Conservation (phyloP, 208 protist species). For the Trypanosoma avium region DNA sequence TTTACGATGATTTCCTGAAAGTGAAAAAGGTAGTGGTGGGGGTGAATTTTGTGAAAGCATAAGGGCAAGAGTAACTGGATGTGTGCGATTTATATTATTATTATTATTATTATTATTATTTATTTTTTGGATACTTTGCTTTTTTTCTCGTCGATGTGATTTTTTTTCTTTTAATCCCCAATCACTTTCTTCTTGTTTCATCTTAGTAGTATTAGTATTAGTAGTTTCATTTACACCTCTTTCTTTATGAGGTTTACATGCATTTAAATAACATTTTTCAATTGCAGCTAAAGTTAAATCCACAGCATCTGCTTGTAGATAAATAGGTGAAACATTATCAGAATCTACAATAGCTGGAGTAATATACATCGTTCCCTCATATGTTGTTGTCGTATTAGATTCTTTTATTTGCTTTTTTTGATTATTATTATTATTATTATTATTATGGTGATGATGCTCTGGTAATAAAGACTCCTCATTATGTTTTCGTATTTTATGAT, state of each 20-base stretch:
- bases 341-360: neutral
- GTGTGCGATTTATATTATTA: neutral
- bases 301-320: neutral
- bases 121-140: neutral
- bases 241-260: neutral
- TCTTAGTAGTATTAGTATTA: too few relatives aligned
- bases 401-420: too few relatives aligned
- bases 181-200: too few relatives aligned
- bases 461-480: too few relatives aligned
- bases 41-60: neutral
- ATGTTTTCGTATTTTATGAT: too few relatives aligned
- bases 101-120: neutral
- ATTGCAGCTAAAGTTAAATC: neutral
- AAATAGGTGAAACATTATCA: neutral
- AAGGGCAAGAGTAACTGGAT: slow-evolving; percentile 13
- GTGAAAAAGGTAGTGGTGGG: neutral
- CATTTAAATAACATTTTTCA: neutral
- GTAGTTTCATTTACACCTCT: too few relatives aligned
- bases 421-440: too few relatives aligned
- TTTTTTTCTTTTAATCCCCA: too few relatives aligned
- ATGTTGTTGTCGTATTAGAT: neutral
- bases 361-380: neutral
- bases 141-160: neutral
- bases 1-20: too few relatives aligned
- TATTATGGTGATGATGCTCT: too few relatives aligned